These are phyloP conservation scores for Garcia nutans DNA, from an alignment of 345 rosid species.

Conservation along the genomic window DNA sequence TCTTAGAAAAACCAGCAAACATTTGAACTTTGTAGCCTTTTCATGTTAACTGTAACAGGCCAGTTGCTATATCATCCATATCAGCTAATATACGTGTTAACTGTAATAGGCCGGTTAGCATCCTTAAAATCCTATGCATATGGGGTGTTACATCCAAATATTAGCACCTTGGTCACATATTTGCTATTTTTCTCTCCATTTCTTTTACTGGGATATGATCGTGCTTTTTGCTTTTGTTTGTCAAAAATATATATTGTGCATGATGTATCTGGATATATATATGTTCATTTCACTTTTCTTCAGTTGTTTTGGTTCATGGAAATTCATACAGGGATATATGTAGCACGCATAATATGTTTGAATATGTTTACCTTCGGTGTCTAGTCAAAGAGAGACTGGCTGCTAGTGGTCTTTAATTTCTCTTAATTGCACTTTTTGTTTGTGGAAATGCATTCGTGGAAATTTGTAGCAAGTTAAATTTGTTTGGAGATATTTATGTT, in stretches of 20 bases:
- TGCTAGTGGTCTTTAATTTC: background rate
- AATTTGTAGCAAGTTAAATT: background rate
- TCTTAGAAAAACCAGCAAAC: no score
- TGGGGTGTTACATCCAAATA: no score
- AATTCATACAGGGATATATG: background rate
- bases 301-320: background rate
- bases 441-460: background rate
- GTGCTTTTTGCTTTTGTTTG: background rate
- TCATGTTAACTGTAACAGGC: no score
- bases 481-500: background rate
- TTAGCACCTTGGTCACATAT: background rate
- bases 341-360: background rate
- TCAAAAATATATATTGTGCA: background rate
- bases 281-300: background rate
- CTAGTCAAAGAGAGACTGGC: background rate
- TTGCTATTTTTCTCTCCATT: background rate
- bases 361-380: no score
- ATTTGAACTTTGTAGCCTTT: background rate
- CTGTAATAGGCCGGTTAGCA: no score
- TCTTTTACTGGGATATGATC: background rate
- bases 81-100: no score
- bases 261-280: background rate
- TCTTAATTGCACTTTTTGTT: no score
- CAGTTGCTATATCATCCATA: no score
- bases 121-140: background rate